Percentiles rank a stretch among this genome's conserved stretches.
Evolutionary conservation across 805 yeast species (phyloP).

Genomic region (Ogataea methylovora): DNA sequence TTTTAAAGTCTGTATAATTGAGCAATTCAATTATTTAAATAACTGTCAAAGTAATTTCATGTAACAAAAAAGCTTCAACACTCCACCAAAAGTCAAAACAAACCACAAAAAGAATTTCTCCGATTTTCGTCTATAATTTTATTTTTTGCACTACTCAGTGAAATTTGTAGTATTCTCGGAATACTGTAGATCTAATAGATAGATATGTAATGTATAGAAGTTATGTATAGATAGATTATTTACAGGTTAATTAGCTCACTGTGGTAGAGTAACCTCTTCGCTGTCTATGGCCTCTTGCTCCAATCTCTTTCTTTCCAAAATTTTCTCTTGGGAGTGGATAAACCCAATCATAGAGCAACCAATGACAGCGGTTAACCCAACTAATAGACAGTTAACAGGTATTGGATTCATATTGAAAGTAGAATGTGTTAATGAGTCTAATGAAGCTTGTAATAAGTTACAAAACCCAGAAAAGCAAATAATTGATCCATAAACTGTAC

Average conservation of each 20-base stretch:
- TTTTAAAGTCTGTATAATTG: no score
- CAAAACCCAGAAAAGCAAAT: constrained; percentile 78
- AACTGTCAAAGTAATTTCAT: no score
- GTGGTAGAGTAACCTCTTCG: constrained; percentile 37
- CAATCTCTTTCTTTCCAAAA: constrained; percentile 41
- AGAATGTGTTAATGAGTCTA: constrained; percentile 68
- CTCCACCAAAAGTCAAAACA: no score
- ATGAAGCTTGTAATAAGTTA: constrained; percentile 60
- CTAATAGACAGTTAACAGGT: constrained; percentile 61
- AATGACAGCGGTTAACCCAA: constrained; percentile 44
- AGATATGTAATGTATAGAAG: no score
- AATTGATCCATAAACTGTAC: constrained; percentile 82
- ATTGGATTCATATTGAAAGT: constrained; percentile 66
- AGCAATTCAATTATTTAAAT: no score
- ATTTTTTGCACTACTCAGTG: no score
- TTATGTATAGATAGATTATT: background rate
- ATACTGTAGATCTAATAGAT: no score
- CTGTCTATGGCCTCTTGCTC: constrained; percentile 59
- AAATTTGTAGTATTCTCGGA: no score
- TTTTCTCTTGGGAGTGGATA: constrained; percentile 33
- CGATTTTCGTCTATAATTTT: no score
- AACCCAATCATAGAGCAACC: constrained; percentile 37
- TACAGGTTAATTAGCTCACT: constrained; percentile 4
- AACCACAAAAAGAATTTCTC: no score
- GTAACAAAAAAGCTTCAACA: no score